Evolutionary conservation across 495 filamentous ascomycete genomes (phyloP), one percentile per base, ranked within the genome.

Genomic region (Neurospora africana): DNA sequence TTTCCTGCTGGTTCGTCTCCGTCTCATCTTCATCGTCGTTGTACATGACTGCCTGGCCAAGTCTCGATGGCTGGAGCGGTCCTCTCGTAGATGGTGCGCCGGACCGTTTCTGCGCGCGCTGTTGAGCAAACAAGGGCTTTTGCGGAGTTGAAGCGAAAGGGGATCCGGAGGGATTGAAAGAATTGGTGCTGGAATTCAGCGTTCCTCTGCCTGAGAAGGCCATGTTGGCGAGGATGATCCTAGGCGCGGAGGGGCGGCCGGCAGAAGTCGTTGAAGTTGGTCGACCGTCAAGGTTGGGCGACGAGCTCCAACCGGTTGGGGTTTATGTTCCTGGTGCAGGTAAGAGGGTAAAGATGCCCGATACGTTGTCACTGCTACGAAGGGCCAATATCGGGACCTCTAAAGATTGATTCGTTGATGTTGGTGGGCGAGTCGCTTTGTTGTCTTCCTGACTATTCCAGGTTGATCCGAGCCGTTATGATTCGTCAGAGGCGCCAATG

Each of bases 141-240:
- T 78, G 79, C 43, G 76, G 78, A 65, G 73, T 74, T 35, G 53
- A 75, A 79, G 82, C 74, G 83, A 76, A 35, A 70, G 79, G 79
- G 84, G 70, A 79, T 81, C 71, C 80, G 83, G 43, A 78, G 86
- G 71, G 78, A 75, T 84, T 76, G 79, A 86, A 68, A 69, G 77
- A 79, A 70, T 87, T 75, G 82, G 81, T 35, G 81, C 80, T 19
- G 84, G 81, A 73, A 76, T 74, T 4, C 33, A 30, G 23, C 43
- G 69, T 90, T 41, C 88, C 88, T 72, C 90, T 86, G 69, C 86
- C 76, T 6, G 86, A 85, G 19, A 87, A 88, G 37, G 86, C 84
- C 23, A 91, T 89, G 27, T 83, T 86, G 27, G 87, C 90, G 71
- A 84, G 85, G 15, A 91, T 90, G 44, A 89, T 92, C 75, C 91